Evolutionary conservation across 306 rosid species (phyloP).

Genomic region (Pterocarpus santalinus): DNA sequence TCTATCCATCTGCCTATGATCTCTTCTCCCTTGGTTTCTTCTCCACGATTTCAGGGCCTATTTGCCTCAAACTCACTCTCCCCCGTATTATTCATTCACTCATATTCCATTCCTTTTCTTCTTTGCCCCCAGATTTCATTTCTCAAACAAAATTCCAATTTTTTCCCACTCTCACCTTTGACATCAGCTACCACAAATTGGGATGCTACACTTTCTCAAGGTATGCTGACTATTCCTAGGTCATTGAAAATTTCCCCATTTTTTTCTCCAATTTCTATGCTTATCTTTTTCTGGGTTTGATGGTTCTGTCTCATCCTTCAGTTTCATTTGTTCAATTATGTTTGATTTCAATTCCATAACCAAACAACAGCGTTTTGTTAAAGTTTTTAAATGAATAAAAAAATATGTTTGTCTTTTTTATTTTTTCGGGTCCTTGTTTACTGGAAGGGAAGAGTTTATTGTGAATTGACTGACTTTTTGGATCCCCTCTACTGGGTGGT

Average conservation of each 20-base stretch:
- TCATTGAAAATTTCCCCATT: constrained; percentile 4
- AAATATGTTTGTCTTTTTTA: not conserved
- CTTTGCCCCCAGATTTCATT: constrained; percentile 21
- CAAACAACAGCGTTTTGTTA: not conserved
- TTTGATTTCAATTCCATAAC: constrained; percentile 6
- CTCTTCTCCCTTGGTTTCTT: constrained; percentile 38
- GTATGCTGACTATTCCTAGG: constrained; percentile 44
- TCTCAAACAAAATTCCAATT: constrained; percentile 26
- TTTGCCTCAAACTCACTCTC: not conserved
- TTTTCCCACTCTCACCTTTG: constrained; percentile 11
- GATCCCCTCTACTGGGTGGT: too few relatives aligned
- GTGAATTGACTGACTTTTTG: constrained; percentile 13
- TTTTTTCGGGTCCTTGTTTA: constrained; percentile 13
- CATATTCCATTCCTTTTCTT: constrained; percentile 41
- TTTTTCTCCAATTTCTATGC: constrained; percentile 5
- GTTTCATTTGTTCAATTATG: not conserved
- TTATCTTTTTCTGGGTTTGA: constrained; percentile 9
- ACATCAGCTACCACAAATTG: constrained; percentile 37
- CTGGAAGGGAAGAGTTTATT: constrained; percentile 40
- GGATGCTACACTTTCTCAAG: constrained; percentile 56
- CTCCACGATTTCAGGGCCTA: constrained; percentile 64
- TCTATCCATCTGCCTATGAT: not conserved
- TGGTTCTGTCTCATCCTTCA: constrained; percentile 31
- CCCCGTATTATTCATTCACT: not conserved
- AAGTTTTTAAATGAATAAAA: not conserved